Evolutionary conservation across 2,329 filamentous ascomycete genomes (phyloP), one percentile per base, ranked within the genome.

Genomic region (Aotearoamyces nothofagi): DNA sequence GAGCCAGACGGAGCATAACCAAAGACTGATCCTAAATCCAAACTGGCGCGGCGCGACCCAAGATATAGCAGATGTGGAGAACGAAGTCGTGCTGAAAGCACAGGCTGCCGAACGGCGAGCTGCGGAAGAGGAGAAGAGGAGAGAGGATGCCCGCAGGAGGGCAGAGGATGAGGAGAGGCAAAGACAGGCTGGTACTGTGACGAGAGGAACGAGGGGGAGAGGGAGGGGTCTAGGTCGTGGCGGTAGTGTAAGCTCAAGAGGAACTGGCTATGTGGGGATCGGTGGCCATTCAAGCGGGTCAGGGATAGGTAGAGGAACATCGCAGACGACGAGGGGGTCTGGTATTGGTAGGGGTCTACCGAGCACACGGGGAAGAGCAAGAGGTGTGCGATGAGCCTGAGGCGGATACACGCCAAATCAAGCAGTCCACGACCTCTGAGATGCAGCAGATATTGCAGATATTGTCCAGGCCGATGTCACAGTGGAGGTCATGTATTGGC

Each of bases 1-100:
- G 9, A 90, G 83, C 5, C 90, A 98, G 54, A 94, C 90, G 4
- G 90, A 98, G 55, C 90, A 98, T 55, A 96, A 92, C 49, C 86
- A 96, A 52, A 75, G 90, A 14, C 61, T 98, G 28, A 77, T 98
- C 24, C 64, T 96, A 25, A 79, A 93, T 46, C 80, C 83, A 2
- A 63, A 72, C 33, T 98, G 87, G 84, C 78, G 87, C 47, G 90
- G 90, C 32, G 80, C 86, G 15, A 80, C 72, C 4, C 74, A 86
- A 46, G 90, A 98, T 54, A 55, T 93, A 22, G 64, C 71, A n/a
- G 83, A 92, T 35, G 69, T 84, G 32, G 87, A 96, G 53, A 76
- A 74, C 30, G 87, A 96, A 49, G 73, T 73, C 3, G 51, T 73
- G 9, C 59, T 75, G 36, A 74, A 70, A 44, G 78, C 81, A 47